phyloP scores from a whole-genome alignment of 768 basidiomycete genomes.

The Royoungia palumana region DNA sequence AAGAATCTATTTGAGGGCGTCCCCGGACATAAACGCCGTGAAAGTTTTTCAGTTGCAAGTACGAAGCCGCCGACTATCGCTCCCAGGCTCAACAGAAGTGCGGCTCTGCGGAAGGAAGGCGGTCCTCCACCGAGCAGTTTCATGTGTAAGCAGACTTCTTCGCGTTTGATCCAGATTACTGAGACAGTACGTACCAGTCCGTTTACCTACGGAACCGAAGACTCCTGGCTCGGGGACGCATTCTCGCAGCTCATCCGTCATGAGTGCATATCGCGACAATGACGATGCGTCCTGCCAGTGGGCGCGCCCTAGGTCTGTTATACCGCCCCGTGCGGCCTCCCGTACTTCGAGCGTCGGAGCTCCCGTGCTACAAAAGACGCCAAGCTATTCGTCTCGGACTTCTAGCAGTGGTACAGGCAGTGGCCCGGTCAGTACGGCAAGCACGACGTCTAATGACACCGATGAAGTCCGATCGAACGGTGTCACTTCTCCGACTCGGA shows the following conservation, averaged over 20 bases:
- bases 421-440: slow-evolving; percentile 29
- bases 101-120: slow-evolving; percentile 43
- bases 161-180: background rate
- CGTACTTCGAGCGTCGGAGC: slow-evolving; percentile 31
- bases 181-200: slow-evolving; percentile 39
- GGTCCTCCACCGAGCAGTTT: slow-evolving; percentile 61
- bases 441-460: slow-evolving; percentile 22
- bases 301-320: slow-evolving; percentile 16
- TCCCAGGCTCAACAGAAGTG: slow-evolving; percentile 45
- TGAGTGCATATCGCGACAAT: slow-evolving; percentile 27
- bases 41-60: slow-evolving; percentile 67
- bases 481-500: slow-evolving; percentile 27
- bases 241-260: slow-evolving; percentile 43
- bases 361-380: slow-evolving; percentile 14
- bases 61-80: slow-evolving; percentile 40
- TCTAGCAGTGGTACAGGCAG: slow-evolving; percentile 24
- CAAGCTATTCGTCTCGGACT: slow-evolving; percentile 24
- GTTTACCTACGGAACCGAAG: slow-evolving; percentile 40
- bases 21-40: slow-evolving; percentile 80
- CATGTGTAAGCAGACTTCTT: slow-evolving; percentile 53
- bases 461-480: slow-evolving; percentile 16
- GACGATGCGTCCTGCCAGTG: slow-evolving; percentile 10
- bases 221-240: slow-evolving; percentile 34
- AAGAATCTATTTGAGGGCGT: slow-evolving; percentile 70
- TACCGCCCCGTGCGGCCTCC: slow-evolving; percentile 42